Evolutionary conservation across 108 stramenopile genomes (phyloP), one percentile per base, ranked within the genome.

Genomic region (Conticribra guillardii): DNA sequence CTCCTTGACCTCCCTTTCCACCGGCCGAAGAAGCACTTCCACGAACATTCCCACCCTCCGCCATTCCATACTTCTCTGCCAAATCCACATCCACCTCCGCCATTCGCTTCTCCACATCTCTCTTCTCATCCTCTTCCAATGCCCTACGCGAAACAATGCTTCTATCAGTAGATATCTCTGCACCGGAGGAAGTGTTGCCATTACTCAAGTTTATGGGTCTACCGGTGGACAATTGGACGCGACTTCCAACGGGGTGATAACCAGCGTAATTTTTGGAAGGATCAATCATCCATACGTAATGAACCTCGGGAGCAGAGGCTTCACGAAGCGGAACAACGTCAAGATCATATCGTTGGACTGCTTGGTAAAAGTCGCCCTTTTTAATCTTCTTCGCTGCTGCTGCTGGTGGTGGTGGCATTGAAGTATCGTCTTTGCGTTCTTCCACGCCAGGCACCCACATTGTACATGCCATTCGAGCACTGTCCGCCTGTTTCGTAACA

Each of bases 281-380:
- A 51, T 91, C 80, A 18, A 92, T 56, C 70, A 74, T 82, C 41
- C 88, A 80, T 49, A 88, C 81, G 61, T 87, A 91, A 54, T 90
- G 87, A 7, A 82, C 68, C 41, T 88, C 86, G 2, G 93, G 90
- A 22, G 64, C 76, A 54, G 88, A 87, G 52, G 82, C 85, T 41
- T 94, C 93, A 56, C 88, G 88, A 17, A 94, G 67, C 11, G 90
- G 88, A 8, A 90, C 58, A 4, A 94, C 89, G 69, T 91, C 90
- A 50, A 94, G 74, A 65, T 94, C 93, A 62, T 89, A 94, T 54
- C 79, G 56, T 71, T 91, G 90, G 22, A 87, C 67, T 0, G 84
- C 81, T 54, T 64, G 64, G 62, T 85, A 90, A 4, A 30, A 19
- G 9, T 46, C 54, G 27, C 16, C 34, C 2, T 65, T 56, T 30